Evolutionary conservation across 768 basidiomycete genomes (phyloP).

Genomic region (Leccinum disarticulatum): DNA sequence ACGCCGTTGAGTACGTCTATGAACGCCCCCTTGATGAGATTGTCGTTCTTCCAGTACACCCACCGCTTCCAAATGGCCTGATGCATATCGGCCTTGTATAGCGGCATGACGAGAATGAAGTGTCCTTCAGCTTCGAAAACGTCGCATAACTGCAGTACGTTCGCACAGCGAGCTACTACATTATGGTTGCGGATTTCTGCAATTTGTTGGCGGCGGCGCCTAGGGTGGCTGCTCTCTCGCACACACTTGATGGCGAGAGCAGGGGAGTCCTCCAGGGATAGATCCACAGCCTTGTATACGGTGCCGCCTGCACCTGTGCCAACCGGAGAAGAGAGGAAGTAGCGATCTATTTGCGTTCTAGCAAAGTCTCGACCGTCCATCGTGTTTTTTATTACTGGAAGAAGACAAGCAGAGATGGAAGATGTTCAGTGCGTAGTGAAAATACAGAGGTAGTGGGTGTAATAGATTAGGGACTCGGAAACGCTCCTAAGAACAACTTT

Average conservation of each 20-base stretch:
- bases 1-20: conserved; percentile 78
- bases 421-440: too few species aligned
- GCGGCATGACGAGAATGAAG: conserved; percentile 68
- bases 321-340: conserved; percentile 60
- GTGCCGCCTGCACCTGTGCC: conserved; percentile 77
- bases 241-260: conserved; percentile 78
- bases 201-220: conserved; percentile 56
- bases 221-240: conserved; percentile 46
- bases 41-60: conserved; percentile 55
- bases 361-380: conserved; percentile 42
- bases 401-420: too few species aligned
- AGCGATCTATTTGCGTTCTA: conserved; percentile 54
- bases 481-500: too few species aligned
- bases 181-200: conserved; percentile 65
- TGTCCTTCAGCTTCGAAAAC: conserved; percentile 56
- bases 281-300: conserved; percentile 72
- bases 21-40: conserved; percentile 64
- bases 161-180: conserved; percentile 41
- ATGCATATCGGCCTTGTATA: conserved; percentile 66
- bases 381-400: neutral
- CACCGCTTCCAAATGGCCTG: conserved; percentile 49
- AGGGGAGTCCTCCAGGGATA: conserved; percentile 35
- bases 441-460: too few species aligned
- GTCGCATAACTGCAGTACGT: conserved; percentile 67
- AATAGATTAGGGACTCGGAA: too few species aligned